Evolutionary conservation across 2,329 filamentous ascomycete genomes (phyloP).

Genomic region (Pseudogymnoascus sp.): DNA sequence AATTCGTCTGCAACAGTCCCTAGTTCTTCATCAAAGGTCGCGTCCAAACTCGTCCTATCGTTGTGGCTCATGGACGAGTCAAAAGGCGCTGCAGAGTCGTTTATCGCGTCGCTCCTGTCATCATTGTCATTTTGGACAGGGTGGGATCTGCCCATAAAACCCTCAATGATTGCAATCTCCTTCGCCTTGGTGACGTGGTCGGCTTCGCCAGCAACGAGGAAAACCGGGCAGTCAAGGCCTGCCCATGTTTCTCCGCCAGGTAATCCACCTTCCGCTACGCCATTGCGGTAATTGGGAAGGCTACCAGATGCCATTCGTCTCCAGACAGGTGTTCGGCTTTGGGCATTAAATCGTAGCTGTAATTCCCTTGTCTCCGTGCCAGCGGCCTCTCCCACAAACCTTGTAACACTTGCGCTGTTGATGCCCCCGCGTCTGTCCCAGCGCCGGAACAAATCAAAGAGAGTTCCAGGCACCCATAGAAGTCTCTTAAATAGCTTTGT

Average conservation of each 20-base stretch:
- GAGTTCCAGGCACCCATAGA: slow-evolving; percentile 59
- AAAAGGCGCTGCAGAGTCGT: slow-evolving; percentile 43
- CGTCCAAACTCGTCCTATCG: neutral
- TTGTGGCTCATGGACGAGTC: slow-evolving; percentile 24
- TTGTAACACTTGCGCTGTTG: slow-evolving; percentile 68
- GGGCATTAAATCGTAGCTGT: slow-evolving; percentile 70
- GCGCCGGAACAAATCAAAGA: slow-evolving; percentile 70
- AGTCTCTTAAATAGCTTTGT: slow-evolving; percentile 47
- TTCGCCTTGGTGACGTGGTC: slow-evolving; percentile 68
- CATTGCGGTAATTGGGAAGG: slow-evolving; percentile 53
- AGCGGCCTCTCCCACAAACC: slow-evolving; percentile 65
- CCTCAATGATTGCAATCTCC: slow-evolving; percentile 62
- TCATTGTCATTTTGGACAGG: slow-evolving; percentile 21
- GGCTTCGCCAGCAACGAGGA: slow-evolving; percentile 68
- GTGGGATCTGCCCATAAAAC: slow-evolving; percentile 30
- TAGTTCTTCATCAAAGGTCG: neutral
- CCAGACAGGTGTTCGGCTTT: slow-evolving; percentile 77
- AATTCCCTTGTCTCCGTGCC: slow-evolving; percentile 59
- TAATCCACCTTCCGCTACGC: slow-evolving; percentile 52
- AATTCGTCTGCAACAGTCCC: neutral
- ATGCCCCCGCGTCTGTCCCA: slow-evolving; percentile 75
- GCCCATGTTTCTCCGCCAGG: slow-evolving; percentile 67
- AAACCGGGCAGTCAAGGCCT: slow-evolving; percentile 64
- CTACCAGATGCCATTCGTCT: slow-evolving; percentile 70
- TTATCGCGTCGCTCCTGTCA: slow-evolving; percentile 32